A percentile compares a stretch with the other conserved stretches of the same genome.
Conservation (phyloP, 495 filamentous ascomycete species). For the Pyrenopolyporus hunteri region DNA sequence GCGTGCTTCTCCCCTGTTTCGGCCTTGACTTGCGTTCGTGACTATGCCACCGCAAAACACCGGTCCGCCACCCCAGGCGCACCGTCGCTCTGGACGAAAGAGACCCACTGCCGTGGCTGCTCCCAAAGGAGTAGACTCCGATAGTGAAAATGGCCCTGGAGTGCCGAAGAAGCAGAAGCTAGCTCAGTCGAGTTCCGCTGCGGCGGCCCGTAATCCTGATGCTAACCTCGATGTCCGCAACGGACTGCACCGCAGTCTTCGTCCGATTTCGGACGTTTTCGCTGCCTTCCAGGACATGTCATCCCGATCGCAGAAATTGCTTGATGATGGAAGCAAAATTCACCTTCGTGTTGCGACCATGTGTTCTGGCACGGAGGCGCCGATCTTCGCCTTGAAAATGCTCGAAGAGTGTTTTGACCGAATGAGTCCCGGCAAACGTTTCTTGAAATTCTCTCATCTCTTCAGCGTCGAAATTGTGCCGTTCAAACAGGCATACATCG, state of each 20-base stretch:
- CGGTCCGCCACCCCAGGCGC: not conserved
- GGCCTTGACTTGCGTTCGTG: not conserved
- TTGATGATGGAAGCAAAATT: constrained; percentile 7
- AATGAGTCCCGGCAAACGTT: constrained; percentile 7
- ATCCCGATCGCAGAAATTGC: not conserved
- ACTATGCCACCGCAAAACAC: constrained; percentile 1
- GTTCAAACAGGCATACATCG: constrained; percentile 82
- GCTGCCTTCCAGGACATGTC: constrained; percentile 46
- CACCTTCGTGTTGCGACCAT: constrained; percentile 71
- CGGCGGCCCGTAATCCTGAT: too few relatives aligned
- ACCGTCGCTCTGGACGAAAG: not conserved
- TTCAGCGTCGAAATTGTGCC: constrained; percentile 83
- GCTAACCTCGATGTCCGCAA: not conserved
- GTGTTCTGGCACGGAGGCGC: constrained; percentile 84
- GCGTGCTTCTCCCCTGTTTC: not conserved
- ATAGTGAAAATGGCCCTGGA: not conserved
- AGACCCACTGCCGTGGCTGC: not conserved
- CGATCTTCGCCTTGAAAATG: constrained; percentile 69
- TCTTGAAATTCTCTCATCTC: constrained; percentile 63
- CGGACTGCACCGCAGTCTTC: constrained; percentile 10
- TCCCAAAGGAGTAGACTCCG: not conserved
- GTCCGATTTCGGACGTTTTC: constrained; percentile 37
- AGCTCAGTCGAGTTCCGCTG: too few relatives aligned
- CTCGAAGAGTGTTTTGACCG: constrained; percentile 46
- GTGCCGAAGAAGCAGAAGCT: not conserved